These are phyloP conservation scores for Corchorus capsularis DNA, from an alignment of 345 rosid genomes.

Conservation along the genomic window DNA sequence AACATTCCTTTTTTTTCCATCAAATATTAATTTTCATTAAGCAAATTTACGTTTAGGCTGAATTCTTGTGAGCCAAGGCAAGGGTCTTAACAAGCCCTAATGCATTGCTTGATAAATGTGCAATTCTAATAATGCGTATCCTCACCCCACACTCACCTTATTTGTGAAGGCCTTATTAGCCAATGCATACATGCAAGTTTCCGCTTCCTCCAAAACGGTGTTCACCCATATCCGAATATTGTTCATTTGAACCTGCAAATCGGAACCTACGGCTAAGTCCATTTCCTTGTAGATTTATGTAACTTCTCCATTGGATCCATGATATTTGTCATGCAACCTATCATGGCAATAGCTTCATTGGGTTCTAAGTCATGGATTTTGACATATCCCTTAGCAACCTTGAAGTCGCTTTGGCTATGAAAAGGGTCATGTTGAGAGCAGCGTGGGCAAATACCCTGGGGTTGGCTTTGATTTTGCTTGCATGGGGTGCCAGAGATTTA, in stretches of 20 bases:
- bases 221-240: constrained; percentile 65
- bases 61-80: constrained; percentile 31
- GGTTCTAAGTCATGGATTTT: constrained; percentile 17
- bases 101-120: constrained; percentile 59
- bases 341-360: constrained; percentile 35
- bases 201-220: constrained; percentile 56
- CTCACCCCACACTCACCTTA: constrained; percentile 36
- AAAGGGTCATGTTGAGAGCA: constrained; percentile 35
- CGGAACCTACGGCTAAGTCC: constrained; percentile 21
- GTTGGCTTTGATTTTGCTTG: constrained; percentile 35
- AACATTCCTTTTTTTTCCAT: background rate
- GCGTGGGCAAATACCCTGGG: constrained; percentile 34
- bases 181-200: constrained; percentile 54
- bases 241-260: constrained; percentile 21
- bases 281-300: constrained; percentile 29
- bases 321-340: constrained; percentile 37
- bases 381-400: constrained; percentile 28
- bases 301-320: constrained; percentile 28
- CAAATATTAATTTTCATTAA: background rate
- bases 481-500: constrained; percentile 38
- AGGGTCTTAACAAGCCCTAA: constrained; percentile 51
- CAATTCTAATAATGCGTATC: constrained; percentile 40
- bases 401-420: constrained; percentile 24
- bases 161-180: background rate
- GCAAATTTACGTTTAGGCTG: constrained; percentile 19